Conservation (phyloP, 495 filamentous ascomycete species). For the Pyrenopolyporus hunteri region DNA sequence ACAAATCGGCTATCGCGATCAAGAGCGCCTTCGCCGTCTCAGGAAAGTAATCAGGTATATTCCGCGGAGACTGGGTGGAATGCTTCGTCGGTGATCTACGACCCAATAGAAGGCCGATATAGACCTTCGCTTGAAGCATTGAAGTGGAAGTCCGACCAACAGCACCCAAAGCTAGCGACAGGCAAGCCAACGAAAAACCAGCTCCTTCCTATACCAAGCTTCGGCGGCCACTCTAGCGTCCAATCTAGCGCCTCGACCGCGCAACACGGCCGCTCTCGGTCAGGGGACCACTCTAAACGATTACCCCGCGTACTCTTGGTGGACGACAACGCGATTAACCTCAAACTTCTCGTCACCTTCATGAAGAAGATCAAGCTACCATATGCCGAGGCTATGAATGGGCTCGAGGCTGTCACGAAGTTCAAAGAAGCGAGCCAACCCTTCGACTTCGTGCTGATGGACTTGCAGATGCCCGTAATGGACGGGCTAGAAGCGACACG, state of each 20-base stretch:
- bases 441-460: slow-evolving; percentile 66
- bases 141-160: slow-evolving; percentile 29
- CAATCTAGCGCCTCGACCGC: not conserved
- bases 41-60: not conserved
- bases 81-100: slow-evolving; percentile 12
- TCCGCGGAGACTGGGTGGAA: not conserved
- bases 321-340: slow-evolving; percentile 78
- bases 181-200: slow-evolving; percentile 1
- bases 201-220: not conserved
- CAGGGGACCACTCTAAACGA: not conserved
- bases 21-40: slow-evolving; percentile 10
- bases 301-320: slow-evolving; percentile 63
- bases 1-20: not conserved
- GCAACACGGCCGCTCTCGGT: slow-evolving; percentile 9
- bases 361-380: slow-evolving; percentile 56
- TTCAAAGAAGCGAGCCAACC: slow-evolving; percentile 42
- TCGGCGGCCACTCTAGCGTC: not conserved
- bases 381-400: slow-evolving; percentile 50
- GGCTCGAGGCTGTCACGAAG: slow-evolving; percentile 50
- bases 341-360: slow-evolving; percentile 69
- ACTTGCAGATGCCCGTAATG: slow-evolving; percentile 73
- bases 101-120: not conserved
- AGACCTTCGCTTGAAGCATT: slow-evolving; percentile 23
- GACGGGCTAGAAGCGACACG: slow-evolving; percentile 64
- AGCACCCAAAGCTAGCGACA: not conserved